phyloP scores from a whole-genome alignment of 805 yeast genomes.

The Teunomyces barrocoloradensis region DNA sequence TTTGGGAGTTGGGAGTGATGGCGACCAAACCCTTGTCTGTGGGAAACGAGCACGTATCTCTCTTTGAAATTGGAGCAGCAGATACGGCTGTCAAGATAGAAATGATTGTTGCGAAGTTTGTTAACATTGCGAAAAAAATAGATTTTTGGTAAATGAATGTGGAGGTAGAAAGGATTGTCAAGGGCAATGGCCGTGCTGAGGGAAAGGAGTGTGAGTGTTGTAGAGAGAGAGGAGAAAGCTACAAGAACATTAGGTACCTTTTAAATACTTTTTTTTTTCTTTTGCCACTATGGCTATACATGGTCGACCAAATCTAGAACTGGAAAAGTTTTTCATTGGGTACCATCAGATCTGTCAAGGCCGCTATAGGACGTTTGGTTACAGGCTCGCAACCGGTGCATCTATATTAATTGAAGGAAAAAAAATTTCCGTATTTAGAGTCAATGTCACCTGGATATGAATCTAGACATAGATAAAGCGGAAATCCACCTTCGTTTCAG shows the following conservation, averaged over 20 bases:
- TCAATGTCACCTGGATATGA: neutral
- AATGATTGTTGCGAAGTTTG: conserved; percentile 9
- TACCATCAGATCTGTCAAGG: conserved; percentile 4
- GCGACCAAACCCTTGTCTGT: conserved; percentile 63
- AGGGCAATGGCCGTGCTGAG: neutral
- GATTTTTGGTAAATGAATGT: neutral
- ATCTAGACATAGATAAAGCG: neutral
- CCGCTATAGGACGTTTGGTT: neutral
- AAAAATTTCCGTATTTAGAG: neutral
- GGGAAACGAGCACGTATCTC: conserved; percentile 66
- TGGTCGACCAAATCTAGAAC: neutral
- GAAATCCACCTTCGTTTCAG: neutral
- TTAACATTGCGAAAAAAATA: conserved; percentile 7
- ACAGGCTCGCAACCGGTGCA: neutral
- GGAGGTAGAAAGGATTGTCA: neutral
- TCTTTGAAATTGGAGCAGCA: conserved; percentile 24
- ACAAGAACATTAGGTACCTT: neutral
- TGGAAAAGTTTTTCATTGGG: conserved; percentile 4
- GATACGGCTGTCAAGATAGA: conserved; percentile 16
- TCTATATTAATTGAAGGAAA: neutral
- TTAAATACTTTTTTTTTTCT: neutral
- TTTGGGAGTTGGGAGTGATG: conserved; percentile 54
- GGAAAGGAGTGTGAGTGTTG: conserved; percentile 6
- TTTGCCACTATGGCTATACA: neutral
- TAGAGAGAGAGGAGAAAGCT: neutral